Evolutionary conservation across 371 early-diverging fungal genomes (phyloP).

Genomic region (Funneliformis caledonium): DNA sequence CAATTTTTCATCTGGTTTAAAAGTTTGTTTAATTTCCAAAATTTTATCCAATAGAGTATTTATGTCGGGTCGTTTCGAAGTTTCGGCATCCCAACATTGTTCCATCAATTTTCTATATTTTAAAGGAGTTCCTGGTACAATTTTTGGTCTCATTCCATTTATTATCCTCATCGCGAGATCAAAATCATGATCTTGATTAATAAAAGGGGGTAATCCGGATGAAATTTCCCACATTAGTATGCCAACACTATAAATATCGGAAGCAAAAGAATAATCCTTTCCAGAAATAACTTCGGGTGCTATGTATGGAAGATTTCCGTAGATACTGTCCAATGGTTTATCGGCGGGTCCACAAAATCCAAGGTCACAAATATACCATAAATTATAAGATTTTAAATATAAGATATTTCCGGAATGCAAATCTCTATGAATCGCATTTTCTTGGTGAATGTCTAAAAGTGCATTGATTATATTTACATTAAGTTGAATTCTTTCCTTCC

Average conservation of each 20-base stretch:
- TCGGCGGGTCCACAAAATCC: conserved; percentile 6
- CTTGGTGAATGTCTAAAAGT: background rate
- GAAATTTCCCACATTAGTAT: too few relatives aligned
- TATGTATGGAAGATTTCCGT: conserved; percentile 2
- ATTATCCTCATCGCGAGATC: background rate
- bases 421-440: background rate
- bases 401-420: conserved; percentile 21
- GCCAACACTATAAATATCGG: too few relatives aligned
- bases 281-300: too few relatives aligned
- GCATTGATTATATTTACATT: background rate
- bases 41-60: too few relatives aligned
- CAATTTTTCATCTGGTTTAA: too few relatives aligned
- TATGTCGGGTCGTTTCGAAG: background rate
- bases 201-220: background rate
- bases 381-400: conserved; percentile 10
- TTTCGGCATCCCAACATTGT: conserved; percentile 26
- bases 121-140: background rate
- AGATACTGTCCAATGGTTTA: conserved; percentile 11
- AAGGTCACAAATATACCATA: background rate
- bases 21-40: too few relatives aligned
- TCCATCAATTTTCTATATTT: conserved; percentile 9
- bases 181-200: conserved; percentile 1
- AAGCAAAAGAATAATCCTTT: too few relatives aligned
- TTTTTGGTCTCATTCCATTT: conserved; percentile 14
- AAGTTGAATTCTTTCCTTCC: conserved; percentile 4